A percentile compares a stretch with the other conserved stretches of the same genome.
These are phyloP conservation scores for Lasiosphaeria miniovina DNA, from an alignment of 495 filamentous ascomycete species.

Conservation along the genomic window DNA sequence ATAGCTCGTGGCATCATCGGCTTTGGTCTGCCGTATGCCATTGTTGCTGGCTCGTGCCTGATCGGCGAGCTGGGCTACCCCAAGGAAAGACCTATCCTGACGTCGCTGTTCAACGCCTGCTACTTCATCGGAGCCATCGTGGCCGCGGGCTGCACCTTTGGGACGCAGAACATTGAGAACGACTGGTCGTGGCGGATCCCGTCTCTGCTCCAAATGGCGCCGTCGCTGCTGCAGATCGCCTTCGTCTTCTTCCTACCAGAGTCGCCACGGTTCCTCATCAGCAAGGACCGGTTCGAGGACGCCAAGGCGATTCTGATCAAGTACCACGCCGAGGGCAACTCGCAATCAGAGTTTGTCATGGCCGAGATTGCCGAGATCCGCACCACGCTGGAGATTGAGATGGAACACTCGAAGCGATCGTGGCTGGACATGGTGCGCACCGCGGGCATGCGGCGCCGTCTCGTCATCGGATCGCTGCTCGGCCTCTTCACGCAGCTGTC, in stretches of 20 bases:
- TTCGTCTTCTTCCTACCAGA: slow-evolving; percentile 60
- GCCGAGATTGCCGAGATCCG: slow-evolving; percentile 60
- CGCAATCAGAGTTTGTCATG: slow-evolving; percentile 52
- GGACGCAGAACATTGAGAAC: slow-evolving; percentile 52
- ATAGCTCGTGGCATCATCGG: slow-evolving; percentile 61
- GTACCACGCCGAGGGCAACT: slow-evolving; percentile 63
- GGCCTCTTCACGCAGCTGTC: slow-evolving; percentile 64
- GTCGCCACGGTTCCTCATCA: slow-evolving; percentile 57
- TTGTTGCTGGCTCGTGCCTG: slow-evolving; percentile 58
- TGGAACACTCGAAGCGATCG: slow-evolving; percentile 52
- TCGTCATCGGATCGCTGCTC: slow-evolving; percentile 55
- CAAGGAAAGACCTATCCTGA: slow-evolving; percentile 61
- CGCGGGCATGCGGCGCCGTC: slow-evolving; percentile 52
- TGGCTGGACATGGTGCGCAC: slow-evolving; percentile 57
- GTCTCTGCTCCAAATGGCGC: slow-evolving; percentile 53
- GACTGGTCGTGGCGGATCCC: slow-evolving; percentile 68
- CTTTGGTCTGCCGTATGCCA: slow-evolving; percentile 61
- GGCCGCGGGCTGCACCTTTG: slow-evolving; percentile 55
- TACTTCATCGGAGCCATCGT: slow-evolving; percentile 63
- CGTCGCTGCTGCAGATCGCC: slow-evolving; percentile 53
- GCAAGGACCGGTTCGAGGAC: slow-evolving; percentile 57
- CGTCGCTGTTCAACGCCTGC: slow-evolving; percentile 63
- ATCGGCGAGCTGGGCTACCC: slow-evolving; percentile 65
- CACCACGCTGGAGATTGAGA: slow-evolving; percentile 55
- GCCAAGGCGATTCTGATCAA: slow-evolving; percentile 54